A percentile compares a stretch with the other conserved stretches of the same genome.
Conservation (phyloP, 2,329 filamentous ascomycete species). For the Colletotrichum gloeosporioides region DNA sequence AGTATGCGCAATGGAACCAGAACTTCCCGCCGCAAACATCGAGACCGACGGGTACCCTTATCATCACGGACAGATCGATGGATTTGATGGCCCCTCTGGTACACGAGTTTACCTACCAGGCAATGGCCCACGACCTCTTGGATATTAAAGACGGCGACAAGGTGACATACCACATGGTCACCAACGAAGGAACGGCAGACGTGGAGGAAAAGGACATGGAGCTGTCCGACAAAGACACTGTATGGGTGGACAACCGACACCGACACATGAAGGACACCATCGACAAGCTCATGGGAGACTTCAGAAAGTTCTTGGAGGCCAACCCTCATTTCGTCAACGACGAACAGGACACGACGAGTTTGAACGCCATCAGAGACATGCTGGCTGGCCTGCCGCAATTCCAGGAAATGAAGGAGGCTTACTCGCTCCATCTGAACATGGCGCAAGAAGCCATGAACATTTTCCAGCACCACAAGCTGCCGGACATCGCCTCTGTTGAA, state of each 20-base stretch:
- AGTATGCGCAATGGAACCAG: slow-evolving; percentile 82
- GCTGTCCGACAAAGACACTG: slow-evolving; percentile 86
- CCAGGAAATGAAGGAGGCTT: slow-evolving; percentile 93
- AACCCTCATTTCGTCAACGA: slow-evolving; percentile 91
- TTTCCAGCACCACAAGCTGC: slow-evolving; percentile 83
- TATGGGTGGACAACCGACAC: slow-evolving; percentile 95
- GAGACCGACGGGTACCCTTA: slow-evolving; percentile 79
- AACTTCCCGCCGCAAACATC: slow-evolving; percentile 83
- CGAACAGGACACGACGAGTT: slow-evolving; percentile 70
- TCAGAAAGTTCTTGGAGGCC: slow-evolving; percentile 87
- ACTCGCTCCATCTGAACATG: slow-evolving; percentile 94
- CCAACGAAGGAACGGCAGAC: slow-evolving; percentile 75
- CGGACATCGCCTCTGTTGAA: slow-evolving; percentile 86
- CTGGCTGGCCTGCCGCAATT: slow-evolving; percentile 93
- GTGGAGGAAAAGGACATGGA: slow-evolving; percentile 90
- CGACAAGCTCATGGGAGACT: slow-evolving; percentile 89
- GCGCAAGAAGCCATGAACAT: slow-evolving; percentile 96
- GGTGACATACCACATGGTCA: slow-evolving; percentile 79
- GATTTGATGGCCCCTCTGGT: slow-evolving; percentile 86
- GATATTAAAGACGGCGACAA: slow-evolving; percentile 90
- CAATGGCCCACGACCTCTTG: slow-evolving; percentile 94
- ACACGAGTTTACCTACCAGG: slow-evolving; percentile 98
- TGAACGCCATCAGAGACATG: slow-evolving; percentile 97
- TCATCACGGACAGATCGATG: slow-evolving; percentile 93
- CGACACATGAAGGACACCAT: slow-evolving; percentile 98